phyloP scores from a whole-genome alignment of 345 rosid genomes.

The Boechera stricta region DNA sequence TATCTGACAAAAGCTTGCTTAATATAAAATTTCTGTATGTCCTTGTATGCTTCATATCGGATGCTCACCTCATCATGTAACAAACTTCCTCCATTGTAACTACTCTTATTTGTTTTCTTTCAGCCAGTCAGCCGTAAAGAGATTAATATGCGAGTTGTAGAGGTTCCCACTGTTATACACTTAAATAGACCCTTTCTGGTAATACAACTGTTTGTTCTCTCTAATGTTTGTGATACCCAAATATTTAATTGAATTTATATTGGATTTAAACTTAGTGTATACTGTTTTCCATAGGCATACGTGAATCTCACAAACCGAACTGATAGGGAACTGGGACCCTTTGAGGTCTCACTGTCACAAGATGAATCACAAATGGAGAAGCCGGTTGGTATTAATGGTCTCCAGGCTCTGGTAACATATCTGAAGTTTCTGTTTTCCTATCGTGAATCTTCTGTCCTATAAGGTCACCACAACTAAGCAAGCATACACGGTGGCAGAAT shows the following conservation, averaged over 20 bases:
- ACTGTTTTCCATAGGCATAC: constrained; percentile 56
- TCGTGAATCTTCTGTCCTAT: constrained; percentile 2
- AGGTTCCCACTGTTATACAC: constrained; percentile 64
- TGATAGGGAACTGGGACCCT: constrained; percentile 79
- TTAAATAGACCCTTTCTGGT: constrained; percentile 79
- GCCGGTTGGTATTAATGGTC: constrained; percentile 77
- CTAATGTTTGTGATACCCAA: constrained; percentile 8
- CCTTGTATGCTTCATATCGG: constrained; percentile 13
- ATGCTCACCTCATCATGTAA: constrained; percentile 21
- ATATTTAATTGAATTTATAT: constrained; percentile 13
- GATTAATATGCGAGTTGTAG: constrained; percentile 67
- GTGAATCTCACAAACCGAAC: constrained; percentile 78
- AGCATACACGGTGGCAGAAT: constrained; percentile 8
- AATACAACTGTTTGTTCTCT: constrained; percentile 28
- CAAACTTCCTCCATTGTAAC: constrained; percentile 2
- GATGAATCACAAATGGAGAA: constrained; percentile 63
- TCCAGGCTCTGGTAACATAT: constrained; percentile 72
- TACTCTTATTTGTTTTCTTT: background rate
- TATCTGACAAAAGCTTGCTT: constrained; percentile 14
- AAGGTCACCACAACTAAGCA: constrained; percentile 6
- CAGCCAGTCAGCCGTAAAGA: constrained; percentile 77
- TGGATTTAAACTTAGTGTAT: constrained; percentile 41
- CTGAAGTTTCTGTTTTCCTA: background rate
- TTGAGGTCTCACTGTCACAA: constrained; percentile 74
- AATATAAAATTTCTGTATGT: constrained; percentile 5